Percentiles rank a stretch among this genome's conserved stretches.
Conservation (phyloP, 148 eudicot genomes). For the Silene conica region DNA sequence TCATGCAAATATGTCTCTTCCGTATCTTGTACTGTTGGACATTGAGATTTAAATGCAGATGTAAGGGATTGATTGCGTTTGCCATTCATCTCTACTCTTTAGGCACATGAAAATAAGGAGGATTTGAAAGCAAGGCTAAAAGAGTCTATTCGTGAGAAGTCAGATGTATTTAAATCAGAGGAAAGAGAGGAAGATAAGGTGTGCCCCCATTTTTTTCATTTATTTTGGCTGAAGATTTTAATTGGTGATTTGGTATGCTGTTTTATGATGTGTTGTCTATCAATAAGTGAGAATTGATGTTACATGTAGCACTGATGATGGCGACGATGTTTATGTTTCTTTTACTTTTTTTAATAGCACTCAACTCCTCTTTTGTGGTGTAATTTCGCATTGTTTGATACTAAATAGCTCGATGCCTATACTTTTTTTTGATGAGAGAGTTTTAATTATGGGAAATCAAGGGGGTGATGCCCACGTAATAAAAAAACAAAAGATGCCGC, state of each 20-base stretch:
- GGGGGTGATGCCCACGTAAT: background rate
- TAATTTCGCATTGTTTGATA: background rate
- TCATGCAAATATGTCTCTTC: conserved; percentile 17
- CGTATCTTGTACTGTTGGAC: conserved; percentile 12
- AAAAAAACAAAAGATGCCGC: background rate
- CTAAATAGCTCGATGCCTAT: background rate
- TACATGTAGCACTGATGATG: background rate
- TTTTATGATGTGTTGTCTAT: background rate
- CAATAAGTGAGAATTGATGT: background rate
- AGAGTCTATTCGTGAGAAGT: conserved; percentile 67
- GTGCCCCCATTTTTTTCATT: background rate
- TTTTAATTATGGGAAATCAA: background rate
- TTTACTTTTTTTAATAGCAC: background rate
- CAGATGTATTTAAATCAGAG: conserved; percentile 71
- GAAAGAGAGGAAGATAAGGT: conserved; percentile 85
- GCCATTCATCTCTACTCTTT: conserved; percentile 15
- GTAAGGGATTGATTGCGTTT: background rate
- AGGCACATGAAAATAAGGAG: conserved; percentile 74
- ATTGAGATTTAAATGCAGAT: background rate
- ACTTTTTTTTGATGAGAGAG: background rate
- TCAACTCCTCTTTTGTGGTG: background rate
- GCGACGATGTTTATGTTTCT: background rate
- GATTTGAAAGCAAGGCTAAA: conserved; percentile 81
- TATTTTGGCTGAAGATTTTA: background rate
- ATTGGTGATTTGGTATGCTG: background rate